phyloP scores from a whole-genome alignment of 2,329 filamentous ascomycete species.

The Verticillium zaregamsianum region DNA sequence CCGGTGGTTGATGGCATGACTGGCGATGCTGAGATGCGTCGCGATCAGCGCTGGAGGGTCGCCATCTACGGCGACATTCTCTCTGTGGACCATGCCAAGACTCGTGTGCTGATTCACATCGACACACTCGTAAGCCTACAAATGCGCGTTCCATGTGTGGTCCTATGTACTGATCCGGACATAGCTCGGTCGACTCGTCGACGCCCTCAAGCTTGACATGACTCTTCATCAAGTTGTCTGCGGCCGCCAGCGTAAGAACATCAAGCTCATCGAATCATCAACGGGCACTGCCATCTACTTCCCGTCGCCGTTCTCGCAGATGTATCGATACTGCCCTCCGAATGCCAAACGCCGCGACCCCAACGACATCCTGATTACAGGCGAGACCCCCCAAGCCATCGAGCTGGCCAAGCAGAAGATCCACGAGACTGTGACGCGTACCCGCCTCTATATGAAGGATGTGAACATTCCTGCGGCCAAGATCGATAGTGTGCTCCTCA shows the following conservation, averaged over 20 bases:
- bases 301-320: slow-evolving; percentile 84
- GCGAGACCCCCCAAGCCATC: slow-evolving; percentile 80
- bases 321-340: slow-evolving; percentile 84
- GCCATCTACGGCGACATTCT: slow-evolving; percentile 94
- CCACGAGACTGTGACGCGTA: slow-evolving; percentile 75
- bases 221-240: slow-evolving; percentile 89
- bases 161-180: slow-evolving; percentile 6
- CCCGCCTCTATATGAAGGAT: slow-evolving; percentile 87
- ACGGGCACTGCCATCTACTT: slow-evolving; percentile 98
- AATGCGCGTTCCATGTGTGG: not conserved
- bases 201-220: slow-evolving; percentile 76
- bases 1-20: slow-evolving; percentile 71
- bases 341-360: slow-evolving; percentile 79
- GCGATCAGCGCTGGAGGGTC: slow-evolving; percentile 86
- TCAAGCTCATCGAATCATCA: slow-evolving; percentile 93
- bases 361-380: slow-evolving; percentile 92
- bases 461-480: slow-evolving; percentile 86
- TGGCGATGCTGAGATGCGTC: slow-evolving; percentile 75
- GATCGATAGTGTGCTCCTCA: slow-evolving; percentile 89
- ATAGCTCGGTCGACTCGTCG: slow-evolving; percentile 69
- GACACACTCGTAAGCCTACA: slow-evolving; percentile 69
- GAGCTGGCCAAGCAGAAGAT: slow-evolving; percentile 86
- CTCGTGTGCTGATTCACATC: slow-evolving; percentile 92
- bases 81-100: slow-evolving; percentile 95
- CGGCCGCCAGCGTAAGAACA: slow-evolving; percentile 91